Conservation (phyloP, 2,329 filamentous ascomycete genomes). For the Tolypocladium inflatum region DNA sequence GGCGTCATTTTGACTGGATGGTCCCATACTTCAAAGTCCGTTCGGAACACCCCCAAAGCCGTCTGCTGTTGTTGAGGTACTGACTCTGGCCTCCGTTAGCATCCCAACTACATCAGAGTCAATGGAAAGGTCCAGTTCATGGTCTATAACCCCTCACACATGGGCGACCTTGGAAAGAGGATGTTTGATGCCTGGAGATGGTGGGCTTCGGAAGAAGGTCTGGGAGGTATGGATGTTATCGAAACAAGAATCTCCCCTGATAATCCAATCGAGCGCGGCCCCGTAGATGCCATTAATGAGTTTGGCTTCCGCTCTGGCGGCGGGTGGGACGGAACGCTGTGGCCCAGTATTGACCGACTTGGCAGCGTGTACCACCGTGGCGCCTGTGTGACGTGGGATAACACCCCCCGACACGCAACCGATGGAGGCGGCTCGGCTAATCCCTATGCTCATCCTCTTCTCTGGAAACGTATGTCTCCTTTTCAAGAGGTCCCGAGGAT, state of each 20-base stretch:
- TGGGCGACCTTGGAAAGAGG: neutral
- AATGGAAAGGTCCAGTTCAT: neutral
- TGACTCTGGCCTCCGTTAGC: neutral
- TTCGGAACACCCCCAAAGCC: no score
- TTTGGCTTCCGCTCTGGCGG: neutral
- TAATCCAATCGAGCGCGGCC: neutral
- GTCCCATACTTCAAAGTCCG: neutral
- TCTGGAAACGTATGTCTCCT: neutral
- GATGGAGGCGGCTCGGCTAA: neutral
- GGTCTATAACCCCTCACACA: neutral
- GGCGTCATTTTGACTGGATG: neutral
- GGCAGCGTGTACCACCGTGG: neutral
- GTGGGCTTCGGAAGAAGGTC: neutral
- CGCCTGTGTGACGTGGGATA: neutral
- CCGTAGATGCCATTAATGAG: neutral
- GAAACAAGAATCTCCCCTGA: neutral
- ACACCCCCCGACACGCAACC: neutral
- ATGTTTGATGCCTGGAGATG: neutral
- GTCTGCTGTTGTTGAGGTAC: no score
- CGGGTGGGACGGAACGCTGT: neutral
- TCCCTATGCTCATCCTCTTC: neutral
- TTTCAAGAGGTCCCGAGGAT: no score
- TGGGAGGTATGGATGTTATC: neutral
- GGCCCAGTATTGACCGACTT: neutral
- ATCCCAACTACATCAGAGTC: neutral